Evolutionary conservation across 192 early-diverging fungal species (phyloP), one percentile per base, ranked within the genome.

Genomic region (Coemansia sp.): DNA sequence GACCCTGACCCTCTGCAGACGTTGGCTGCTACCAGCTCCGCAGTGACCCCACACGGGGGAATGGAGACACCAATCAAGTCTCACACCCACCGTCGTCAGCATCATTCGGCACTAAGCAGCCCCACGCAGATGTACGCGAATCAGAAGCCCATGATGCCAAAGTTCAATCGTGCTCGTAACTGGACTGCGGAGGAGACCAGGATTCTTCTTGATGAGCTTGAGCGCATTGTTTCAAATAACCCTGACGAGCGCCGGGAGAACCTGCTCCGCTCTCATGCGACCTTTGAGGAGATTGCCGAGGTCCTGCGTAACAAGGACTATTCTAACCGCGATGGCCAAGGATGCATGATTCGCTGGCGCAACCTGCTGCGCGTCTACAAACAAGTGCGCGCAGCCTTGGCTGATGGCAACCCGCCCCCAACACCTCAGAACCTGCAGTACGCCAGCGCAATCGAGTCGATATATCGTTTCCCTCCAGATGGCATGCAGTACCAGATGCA

Each of bases 321-420:
- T 51, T 30, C 34, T 34, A 71, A 71, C 78, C 69, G 79, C 56
- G 79, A 82, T 26, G 74, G 74, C 62, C 79, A 82, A 47, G 79
- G 73, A 8, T 82, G 79, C 64, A 76, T 82, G 79, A 76, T 82
- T 69, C 79, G 79, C 74, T 82, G 79, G 79, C 79, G 79, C 79
- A 82, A 82, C 44, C 82, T 92, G 41, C 84, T 96, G 62, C 88
- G 90, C 54, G 68, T 94, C 34, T 96, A 94, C 78, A 74, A 87
- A 67, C 87, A 93, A 53, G 87, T 88, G 54, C 82, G 84, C 55
- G 83, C 86, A 31, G 75, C 84, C n/a, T 77, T 88, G 50, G 87
- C 86, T 58, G 78, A 81, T n/a, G 74, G 74, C 54, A 70, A 81
- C 58, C 69, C 73, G 47, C 69, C 69, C 8, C 41, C 60, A 9